phyloP scores from a whole-genome alignment of 2,329 filamentous ascomycete species.

The Pseudogymnoascus sp. region DNA sequence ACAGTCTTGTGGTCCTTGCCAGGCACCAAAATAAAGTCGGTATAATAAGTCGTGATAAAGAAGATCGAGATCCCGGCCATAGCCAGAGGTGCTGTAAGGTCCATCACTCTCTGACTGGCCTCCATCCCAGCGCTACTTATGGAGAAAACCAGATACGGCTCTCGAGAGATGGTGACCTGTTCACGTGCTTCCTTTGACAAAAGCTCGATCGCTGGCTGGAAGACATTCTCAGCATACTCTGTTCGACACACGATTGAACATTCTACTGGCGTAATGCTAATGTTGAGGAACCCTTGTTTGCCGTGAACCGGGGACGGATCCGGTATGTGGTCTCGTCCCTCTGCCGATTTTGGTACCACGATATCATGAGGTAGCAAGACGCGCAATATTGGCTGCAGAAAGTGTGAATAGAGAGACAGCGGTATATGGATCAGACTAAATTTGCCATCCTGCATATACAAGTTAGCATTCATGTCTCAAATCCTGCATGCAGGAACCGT shows the following conservation, averaged over 20 bases:
- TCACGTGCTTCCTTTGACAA: constrained; percentile 47
- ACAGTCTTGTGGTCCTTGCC: constrained; percentile 65
- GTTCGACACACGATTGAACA: constrained; percentile 85
- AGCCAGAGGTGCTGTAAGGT: constrained; percentile 82
- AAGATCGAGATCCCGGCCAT: constrained; percentile 92
- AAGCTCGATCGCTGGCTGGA: constrained; percentile 58
- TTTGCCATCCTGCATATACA: constrained; percentile 60
- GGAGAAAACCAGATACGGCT: constrained; percentile 81
- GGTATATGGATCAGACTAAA: constrained; percentile 89
- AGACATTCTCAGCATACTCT: constrained; percentile 63
- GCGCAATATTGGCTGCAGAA: constrained; percentile 80
- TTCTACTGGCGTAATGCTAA: constrained; percentile 85
- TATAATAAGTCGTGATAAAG: constrained; percentile 98
- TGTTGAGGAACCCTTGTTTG: constrained; percentile 78
- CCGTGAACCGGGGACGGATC: constrained; percentile 34
- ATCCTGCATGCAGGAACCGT: constrained; percentile 10
- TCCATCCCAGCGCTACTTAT: constrained; percentile 86
- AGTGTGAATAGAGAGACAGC: constrained; percentile 63
- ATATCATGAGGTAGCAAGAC: constrained; percentile 60
- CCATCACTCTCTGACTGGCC: constrained; percentile 81
- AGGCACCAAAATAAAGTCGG: constrained; percentile 90
- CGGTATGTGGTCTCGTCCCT: constrained; percentile 24
- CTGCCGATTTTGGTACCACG: background rate
- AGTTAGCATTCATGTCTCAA: constrained; percentile 18
- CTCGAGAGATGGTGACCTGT: constrained; percentile 64